These are phyloP conservation scores for Leptomonas pyrrhocoris DNA, from an alignment of 208 protist genomes.

Conservation along the genomic window DNA sequence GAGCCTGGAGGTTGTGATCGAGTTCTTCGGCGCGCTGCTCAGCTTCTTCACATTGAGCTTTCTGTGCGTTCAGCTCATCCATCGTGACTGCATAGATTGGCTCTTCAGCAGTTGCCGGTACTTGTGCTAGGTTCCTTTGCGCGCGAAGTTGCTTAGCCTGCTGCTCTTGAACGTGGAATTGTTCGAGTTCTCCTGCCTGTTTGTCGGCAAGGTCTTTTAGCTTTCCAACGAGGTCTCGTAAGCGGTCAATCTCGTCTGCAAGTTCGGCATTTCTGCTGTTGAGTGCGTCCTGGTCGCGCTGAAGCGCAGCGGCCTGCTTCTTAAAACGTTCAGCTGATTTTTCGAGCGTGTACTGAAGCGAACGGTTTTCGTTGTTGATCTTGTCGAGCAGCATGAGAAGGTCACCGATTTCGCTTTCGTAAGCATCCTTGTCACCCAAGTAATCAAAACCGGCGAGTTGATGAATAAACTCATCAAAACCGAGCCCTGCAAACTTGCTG, in stretches of 20 bases:
- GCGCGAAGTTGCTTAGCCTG: neutral
- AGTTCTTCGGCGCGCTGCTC: conserved; percentile 24
- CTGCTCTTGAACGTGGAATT: neutral
- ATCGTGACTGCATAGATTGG: conserved; percentile 56
- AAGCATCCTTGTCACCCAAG: conserved; percentile 56
- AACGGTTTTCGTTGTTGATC: conserved; percentile 59
- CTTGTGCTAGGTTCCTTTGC: conserved; percentile 1
- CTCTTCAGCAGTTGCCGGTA: conserved; percentile 20
- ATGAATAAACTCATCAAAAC: conserved; percentile 49
- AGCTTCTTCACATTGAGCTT: conserved; percentile 10
- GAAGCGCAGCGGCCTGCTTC: conserved; percentile 45
- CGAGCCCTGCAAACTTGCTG: conserved; percentile 37
- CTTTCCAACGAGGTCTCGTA: neutral
- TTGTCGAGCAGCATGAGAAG: conserved; percentile 63
- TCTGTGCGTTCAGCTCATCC: conserved; percentile 29
- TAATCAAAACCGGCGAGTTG: conserved; percentile 43
- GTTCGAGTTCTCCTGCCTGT: too few relatives aligned
- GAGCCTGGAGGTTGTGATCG: conserved; percentile 15
- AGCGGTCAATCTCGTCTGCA: conserved; percentile 3
- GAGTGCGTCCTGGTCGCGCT: conserved; percentile 21
- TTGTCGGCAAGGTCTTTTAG: conserved; percentile 8
- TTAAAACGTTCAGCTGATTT: conserved; percentile 64
- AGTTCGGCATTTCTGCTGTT: conserved; percentile 43
- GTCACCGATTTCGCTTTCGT: conserved; percentile 68
- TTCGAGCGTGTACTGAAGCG: conserved; percentile 57